Evolutionary conservation across 306 rosid species (phyloP).

Genomic region (Glycine soja): DNA sequence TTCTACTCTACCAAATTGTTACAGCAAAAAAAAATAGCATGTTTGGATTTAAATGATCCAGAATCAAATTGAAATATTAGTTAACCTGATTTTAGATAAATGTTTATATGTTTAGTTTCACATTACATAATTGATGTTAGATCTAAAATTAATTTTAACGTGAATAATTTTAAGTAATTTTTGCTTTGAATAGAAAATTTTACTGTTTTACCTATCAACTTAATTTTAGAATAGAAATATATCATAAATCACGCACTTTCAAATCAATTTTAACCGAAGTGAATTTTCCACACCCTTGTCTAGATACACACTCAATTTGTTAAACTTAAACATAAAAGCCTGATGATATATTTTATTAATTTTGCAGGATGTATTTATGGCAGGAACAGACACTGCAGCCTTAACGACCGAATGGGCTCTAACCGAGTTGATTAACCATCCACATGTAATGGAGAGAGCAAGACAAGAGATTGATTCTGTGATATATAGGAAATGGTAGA

Average conservation of each 20-base stretch:
- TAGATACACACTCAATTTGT: neutral
- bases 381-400: conserved; percentile 73
- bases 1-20: neutral
- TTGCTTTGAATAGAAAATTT: too few relatives aligned
- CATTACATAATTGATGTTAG: neutral
- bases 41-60: too few relatives aligned
- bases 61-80: too few relatives aligned
- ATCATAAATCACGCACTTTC: too few relatives aligned
- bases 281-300: too few relatives aligned
- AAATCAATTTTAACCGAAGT: too few relatives aligned
- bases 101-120: neutral
- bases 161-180: too few relatives aligned
- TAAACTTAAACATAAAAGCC: neutral
- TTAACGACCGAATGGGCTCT: conserved; percentile 67
- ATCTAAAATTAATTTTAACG: neutral
- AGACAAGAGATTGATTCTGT: conserved; percentile 65
- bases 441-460: conserved; percentile 65
- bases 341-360: neutral
- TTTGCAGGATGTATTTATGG: conserved; percentile 63
- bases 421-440: conserved; percentile 74
- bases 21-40: neutral
- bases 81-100: too few relatives aligned
- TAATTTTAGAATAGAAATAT: too few relatives aligned
- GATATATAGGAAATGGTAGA: conserved; percentile 62
- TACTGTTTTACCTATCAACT: too few relatives aligned